These are phyloP conservation scores for Tetraselmis chui DNA, from an alignment of 139 green algal genomes.

Conservation along the genomic window DNA sequence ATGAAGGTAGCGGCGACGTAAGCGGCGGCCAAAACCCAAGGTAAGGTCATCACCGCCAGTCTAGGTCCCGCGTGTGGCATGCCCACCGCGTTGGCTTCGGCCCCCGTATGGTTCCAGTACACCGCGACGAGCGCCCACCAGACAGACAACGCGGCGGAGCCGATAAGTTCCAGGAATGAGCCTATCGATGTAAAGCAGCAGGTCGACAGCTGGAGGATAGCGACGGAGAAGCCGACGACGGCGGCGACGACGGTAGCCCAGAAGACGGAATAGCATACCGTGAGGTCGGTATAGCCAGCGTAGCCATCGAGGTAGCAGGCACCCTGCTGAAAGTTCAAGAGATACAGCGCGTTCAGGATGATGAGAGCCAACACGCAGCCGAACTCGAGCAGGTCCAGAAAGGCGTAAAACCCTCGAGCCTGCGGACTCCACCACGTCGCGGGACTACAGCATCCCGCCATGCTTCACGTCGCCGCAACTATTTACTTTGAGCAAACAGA, in stretches of 20 bases:
- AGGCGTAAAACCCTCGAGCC: background rate
- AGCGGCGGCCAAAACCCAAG: background rate
- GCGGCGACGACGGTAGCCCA: background rate
- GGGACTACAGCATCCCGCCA: background rate
- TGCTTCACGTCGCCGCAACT: no score
- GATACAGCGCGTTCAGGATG: background rate
- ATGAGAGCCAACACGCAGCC: background rate
- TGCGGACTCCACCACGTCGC: background rate
- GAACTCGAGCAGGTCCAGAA: background rate
- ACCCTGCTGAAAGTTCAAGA: background rate
- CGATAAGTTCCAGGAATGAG: background rate
- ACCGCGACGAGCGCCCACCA: background rate
- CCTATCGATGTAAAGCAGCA: background rate
- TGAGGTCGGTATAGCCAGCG: background rate
- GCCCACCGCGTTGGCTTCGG: background rate
- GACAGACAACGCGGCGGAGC: background rate
- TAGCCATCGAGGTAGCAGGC: background rate
- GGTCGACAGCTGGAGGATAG: background rate
- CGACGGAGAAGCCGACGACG: background rate
- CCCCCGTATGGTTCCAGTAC: background rate
- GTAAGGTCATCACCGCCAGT: background rate
- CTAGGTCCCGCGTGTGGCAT: background rate
- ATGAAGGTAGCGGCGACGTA: background rate
- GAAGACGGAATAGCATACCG: background rate
- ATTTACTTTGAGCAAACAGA: no score